Evolutionary conservation across 257 asterid species (phyloP).

Genomic region (Rauvolfia tetraphylla): DNA sequence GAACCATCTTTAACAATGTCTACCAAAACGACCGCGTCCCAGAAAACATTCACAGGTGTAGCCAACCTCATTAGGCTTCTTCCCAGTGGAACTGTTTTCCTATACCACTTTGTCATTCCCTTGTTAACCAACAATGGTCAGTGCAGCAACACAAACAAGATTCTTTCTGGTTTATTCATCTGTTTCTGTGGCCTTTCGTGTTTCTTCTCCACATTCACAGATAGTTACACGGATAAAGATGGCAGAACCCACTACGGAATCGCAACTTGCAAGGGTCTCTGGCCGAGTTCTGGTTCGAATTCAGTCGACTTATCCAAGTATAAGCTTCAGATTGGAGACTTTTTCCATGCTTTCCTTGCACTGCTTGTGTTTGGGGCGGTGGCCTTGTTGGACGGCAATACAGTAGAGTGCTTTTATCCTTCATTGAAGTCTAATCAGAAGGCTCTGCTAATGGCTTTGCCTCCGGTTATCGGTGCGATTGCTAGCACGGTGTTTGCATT

Average conservation of each 20-base stretch:
- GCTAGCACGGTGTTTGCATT: conserved; percentile 43
- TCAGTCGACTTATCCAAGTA: background rate
- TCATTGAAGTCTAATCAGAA: conserved; percentile 47
- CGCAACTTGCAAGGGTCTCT: conserved; percentile 64
- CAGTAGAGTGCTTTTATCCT: conserved; percentile 69
- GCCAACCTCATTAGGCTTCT: too few relatives aligned
- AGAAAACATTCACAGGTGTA: too few relatives aligned
- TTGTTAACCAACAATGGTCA: too few relatives aligned
- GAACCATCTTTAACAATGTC: too few relatives aligned
- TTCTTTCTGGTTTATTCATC: too few relatives aligned
- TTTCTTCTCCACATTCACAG: too few relatives aligned
- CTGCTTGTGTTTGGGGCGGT: background rate
- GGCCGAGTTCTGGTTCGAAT: conserved; percentile 39
- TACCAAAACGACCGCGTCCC: too few relatives aligned
- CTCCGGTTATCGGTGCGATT: conserved; percentile 54
- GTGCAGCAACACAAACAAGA: too few relatives aligned
- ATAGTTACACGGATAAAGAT: too few relatives aligned
- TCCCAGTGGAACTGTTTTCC: too few relatives aligned
- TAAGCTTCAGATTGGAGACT: background rate
- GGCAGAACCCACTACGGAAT: conserved; percentile 57
- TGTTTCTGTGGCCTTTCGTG: too few relatives aligned
- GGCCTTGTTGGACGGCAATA: conserved; percentile 45
- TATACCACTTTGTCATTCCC: too few relatives aligned
- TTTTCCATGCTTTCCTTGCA: background rate
- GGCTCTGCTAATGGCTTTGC: conserved; percentile 55